These are phyloP conservation scores for Solanum megistacrolobum DNA, from an alignment of 257 asterid genomes.

Conservation along the genomic window DNA sequence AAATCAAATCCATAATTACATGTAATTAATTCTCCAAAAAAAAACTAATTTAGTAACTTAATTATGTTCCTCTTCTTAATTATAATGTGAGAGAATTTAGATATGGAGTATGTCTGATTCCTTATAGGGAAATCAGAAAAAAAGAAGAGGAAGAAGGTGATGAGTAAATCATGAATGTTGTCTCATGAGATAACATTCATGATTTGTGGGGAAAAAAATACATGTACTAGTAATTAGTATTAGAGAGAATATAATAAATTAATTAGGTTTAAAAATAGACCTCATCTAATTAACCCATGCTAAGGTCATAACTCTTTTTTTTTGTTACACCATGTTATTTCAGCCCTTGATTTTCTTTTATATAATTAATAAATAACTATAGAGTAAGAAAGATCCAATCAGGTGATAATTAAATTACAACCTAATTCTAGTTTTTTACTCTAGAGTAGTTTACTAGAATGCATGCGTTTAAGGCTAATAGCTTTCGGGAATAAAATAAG, in stretches of 20 bases:
- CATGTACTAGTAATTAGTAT: not conserved
- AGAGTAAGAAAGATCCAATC: too few relatives aligned
- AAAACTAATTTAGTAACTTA: not conserved
- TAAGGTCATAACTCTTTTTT: not conserved
- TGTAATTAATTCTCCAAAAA: not conserved
- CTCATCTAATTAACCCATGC: not conserved
- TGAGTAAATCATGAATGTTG: conserved; percentile 7
- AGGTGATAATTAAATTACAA: too few relatives aligned
- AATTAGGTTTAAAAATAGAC: not conserved
- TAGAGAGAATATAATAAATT: not conserved
- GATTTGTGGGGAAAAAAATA: not conserved
- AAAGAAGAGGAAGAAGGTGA: not conserved
- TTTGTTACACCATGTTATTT: not conserved
- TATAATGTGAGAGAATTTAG: not conserved
- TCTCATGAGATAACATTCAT: conserved; percentile 11
- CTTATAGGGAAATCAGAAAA: not conserved
- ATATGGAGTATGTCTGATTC: not conserved
- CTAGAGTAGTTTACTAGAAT: too few relatives aligned
- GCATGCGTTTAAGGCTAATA: too few relatives aligned
- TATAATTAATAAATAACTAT: too few relatives aligned
- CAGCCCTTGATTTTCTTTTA: not conserved
- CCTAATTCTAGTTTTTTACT: too few relatives aligned
- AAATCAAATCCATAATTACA: not conserved
- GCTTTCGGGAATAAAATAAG: too few relatives aligned
- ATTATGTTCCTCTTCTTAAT: not conserved